Base-by-base conservation (phyloP, 2,329 filamentous ascomycete genomes). In the Aspergillus fumigatus region DNA sequence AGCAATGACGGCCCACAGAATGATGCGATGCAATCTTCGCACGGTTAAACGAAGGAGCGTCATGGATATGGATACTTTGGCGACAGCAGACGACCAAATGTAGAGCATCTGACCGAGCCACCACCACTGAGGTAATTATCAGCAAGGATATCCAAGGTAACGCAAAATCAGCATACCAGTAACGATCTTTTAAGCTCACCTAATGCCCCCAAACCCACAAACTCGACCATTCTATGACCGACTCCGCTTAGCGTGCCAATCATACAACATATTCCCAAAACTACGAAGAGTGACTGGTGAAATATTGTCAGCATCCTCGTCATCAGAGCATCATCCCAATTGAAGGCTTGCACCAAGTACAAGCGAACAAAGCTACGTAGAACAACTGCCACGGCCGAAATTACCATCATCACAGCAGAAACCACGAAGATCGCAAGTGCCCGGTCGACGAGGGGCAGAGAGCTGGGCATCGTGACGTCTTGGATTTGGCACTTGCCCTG, bases 101-200 rank as follows among this genome's bases (percentile, higher is more conserved):
- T 83, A 84, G 55, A 80, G 75, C 11, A 80, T 64, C 58, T 83
- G 80, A 61, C 78, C 79, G 3, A 83, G 67, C 68, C 77, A 83
- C 80, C 79, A 83, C 53, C 58, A 66, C 68, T 63, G 48, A 14
- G 9, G 11, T 14, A 21, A 47, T 26, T 23, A 47, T 47, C 43
- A 47, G 43, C 21, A 19, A 8, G 8, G 3, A 11, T 27, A 2
- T 4, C 1, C 19, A 6, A 38, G 48, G 26, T 21, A 17, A 1
- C 29, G 21, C 11, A 8, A 2, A 45, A 41, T 3, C 19, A 2
- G 7, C n/a, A 29, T 57, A 59, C 57, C 52, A 55, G 40, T 23
- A 57, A 17, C 2, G 57, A 52, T 26, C 8, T 47, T 47, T 47
- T 23, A 11, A 47, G 43, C 26, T 38, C 6, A 21, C 55, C 11